Evolutionary conservation across 345 rosid species (phyloP).

Genomic region (Sonneratia caseolaris): DNA sequence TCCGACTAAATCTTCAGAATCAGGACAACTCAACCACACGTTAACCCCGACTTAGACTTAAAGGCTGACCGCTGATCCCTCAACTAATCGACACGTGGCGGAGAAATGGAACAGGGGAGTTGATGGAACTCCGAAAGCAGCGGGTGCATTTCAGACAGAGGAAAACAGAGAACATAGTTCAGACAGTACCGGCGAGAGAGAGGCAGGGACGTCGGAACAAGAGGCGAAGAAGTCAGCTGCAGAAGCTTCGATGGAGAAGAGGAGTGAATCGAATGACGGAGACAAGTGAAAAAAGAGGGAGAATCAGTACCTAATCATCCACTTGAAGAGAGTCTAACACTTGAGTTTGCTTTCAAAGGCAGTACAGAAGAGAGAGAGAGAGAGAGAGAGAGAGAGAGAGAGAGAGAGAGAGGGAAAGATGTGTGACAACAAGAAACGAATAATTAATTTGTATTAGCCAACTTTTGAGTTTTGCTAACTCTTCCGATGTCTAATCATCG

Average conservation of each 20-base stretch:
- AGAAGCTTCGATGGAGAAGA: neutral
- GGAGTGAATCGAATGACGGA: neutral
- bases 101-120: neutral
- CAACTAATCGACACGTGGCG: neutral
- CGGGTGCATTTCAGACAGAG: neutral
- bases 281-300: neutral
- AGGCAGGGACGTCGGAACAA: neutral
- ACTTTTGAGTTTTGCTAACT: too few relatives aligned
- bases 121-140: neutral
- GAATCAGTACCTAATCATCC: slow-evolving; percentile 5
- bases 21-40: neutral
- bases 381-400: neutral
- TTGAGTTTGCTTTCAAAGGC: neutral
- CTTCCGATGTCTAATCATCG: too few relatives aligned
- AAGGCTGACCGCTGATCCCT: neutral
- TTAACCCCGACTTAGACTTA: neutral
- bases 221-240: neutral
- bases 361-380: neutral
- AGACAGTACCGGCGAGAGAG: neutral
- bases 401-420: neutral
- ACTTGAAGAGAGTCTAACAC: slow-evolving; percentile 1
- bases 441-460: too few relatives aligned
- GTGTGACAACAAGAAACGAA: too few relatives aligned
- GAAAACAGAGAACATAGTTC: neutral
- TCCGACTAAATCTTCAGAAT: neutral